These are phyloP conservation scores for Marchantia paleacea DNA, from an alignment of 225 moss, liverwort and hornwort genomes.

Conservation along the genomic window DNA sequence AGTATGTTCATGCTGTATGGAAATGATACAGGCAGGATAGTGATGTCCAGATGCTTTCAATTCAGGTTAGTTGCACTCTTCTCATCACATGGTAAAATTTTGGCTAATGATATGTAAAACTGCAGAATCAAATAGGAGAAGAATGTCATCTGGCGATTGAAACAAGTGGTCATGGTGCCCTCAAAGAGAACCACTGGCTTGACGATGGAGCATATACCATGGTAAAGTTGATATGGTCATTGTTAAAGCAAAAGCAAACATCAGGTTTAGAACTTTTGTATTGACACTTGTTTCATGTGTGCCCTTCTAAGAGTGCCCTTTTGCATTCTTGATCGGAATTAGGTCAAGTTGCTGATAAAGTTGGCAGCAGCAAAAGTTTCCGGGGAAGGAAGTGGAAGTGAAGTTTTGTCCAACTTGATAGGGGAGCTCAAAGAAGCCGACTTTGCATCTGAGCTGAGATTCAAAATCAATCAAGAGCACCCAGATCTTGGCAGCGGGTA, in stretches of 20 bases:
- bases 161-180: constrained; percentile 97
- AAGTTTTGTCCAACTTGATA: constrained; percentile 82
- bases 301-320: not conserved
- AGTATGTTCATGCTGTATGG: not conserved
- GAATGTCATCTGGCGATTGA: constrained; percentile 91
- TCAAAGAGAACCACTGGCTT: constrained; percentile 94
- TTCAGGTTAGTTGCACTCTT: not conserved
- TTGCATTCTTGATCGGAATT: constrained; percentile 4
- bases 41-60: not conserved
- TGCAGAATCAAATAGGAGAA: constrained; percentile 70
- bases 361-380: constrained; percentile 77
- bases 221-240: constrained; percentile 35
- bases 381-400: constrained; percentile 77
- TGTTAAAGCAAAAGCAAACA: not conserved
- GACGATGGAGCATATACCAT: constrained; percentile 98
- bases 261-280: not conserved
- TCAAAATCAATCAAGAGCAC: constrained; percentile 86
- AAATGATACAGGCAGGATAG: not conserved
- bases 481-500: constrained; percentile 82
- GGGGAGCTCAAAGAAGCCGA: constrained; percentile 86
- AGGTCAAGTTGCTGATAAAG: constrained; percentile 95
- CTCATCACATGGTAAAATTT: not conserved
- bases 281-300: not conserved
- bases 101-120: not conserved
- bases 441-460: constrained; percentile 76